phyloP scores from a whole-genome alignment of 1,139 yeast genomes.

The Geotrichum macrosporum region DNA sequence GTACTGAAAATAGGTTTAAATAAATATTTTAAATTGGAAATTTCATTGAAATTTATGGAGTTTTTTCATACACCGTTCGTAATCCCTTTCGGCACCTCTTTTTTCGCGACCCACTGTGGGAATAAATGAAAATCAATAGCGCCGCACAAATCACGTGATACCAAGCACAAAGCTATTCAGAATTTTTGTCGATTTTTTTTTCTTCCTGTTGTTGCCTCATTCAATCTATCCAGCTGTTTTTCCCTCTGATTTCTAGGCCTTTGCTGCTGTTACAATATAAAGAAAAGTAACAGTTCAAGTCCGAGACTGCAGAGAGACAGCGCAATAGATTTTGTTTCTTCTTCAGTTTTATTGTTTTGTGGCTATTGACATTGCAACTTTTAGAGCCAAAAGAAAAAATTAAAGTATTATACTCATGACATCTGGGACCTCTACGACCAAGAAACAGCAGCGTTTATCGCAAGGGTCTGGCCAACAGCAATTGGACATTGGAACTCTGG shows the following conservation, averaged over 20 bases:
- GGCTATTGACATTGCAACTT: too few species aligned
- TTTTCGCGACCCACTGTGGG: too few species aligned
- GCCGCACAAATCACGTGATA: neutral
- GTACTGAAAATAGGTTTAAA: neutral
- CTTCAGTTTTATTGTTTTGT: too few species aligned
- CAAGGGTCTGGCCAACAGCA: constrained; percentile 1
- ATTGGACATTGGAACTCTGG: constrained; percentile 6
- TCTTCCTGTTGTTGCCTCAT: neutral
- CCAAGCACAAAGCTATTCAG: neutral
- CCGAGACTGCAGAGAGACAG: neutral
- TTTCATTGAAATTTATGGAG: neutral
- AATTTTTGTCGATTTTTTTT: neutral
- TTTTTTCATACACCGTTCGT: too few species aligned
- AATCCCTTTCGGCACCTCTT: too few species aligned
- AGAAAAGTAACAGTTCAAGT: too few species aligned
- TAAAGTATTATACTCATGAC: too few species aligned
- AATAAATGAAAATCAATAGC: too few species aligned
- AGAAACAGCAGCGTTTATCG: neutral
- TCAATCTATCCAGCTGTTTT: neutral
- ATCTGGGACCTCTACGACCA: neutral
- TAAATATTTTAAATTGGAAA: neutral
- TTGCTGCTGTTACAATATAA: too few species aligned
- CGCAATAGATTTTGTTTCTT: neutral
- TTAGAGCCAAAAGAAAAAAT: too few species aligned
- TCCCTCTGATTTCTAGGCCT: neutral